Base-by-base conservation (phyloP, 148 eudicot species). In the Fallopia convolvulus region DNA sequence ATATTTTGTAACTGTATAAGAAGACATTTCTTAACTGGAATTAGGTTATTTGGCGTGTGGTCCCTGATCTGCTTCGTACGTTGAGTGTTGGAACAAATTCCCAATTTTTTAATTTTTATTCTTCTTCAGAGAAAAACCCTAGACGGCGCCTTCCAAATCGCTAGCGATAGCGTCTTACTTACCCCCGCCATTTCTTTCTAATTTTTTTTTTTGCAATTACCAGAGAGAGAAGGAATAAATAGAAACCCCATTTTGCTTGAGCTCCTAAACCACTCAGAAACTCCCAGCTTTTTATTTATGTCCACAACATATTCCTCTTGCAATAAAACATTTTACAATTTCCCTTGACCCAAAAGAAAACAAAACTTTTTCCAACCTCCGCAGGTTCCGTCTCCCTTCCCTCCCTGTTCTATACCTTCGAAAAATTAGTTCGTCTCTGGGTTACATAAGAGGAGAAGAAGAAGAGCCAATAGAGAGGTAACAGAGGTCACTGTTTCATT, bases 251-350 rank as follows among this genome's bases (percentile, higher is more conserved):
- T 30, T 65, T 36, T 39, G 20, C 72, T 33, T 36, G 46, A 36
- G 20, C 72, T 68, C 72, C 72, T 68, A 68, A 36, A 68, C 72
- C 72, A 17, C 72, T 17, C 61, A 55, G 44, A 68, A 36, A 14
- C 18, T 11, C 72, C 41, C 72, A 68, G 46, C 44, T 36, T 36
- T 36, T 50, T 44, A 26, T 44, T 65, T 68, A 26, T 68, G 44
- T 68, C 72, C 72, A 68, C 72, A 68, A 36, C 72, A 68, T 68
- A 68, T 68, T 68, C 72, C 46, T 44, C 46, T 68, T 68, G 44
- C 46, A 68, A 68, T 68, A 26, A 68, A 68, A 17, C 6, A 17
- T 30, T 3, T 65, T 41, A 65, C 18, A 65, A 30, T 12, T 32
- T 58, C 65, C 14, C 30, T 20, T 58, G 13, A 52, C 58, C 70